A percentile compares a stretch with the other conserved stretches of the same genome.
Evolutionary conservation across 768 basidiomycete species (phyloP).

Genomic region (Serendipita sp.): DNA sequence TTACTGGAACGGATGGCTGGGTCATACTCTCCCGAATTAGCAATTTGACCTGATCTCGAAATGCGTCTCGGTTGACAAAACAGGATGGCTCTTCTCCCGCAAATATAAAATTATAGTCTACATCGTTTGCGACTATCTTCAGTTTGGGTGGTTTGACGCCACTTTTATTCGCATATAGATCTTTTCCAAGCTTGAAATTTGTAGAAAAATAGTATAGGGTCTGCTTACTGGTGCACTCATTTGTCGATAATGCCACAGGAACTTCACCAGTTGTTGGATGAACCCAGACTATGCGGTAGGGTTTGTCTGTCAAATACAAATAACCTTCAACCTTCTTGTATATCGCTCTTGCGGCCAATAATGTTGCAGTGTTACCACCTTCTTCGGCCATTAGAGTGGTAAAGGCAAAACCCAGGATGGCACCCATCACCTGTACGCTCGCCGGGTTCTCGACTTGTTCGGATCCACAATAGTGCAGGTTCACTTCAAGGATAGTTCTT

Average conservation of each 20-base stretch:
- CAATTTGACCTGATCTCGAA: slow-evolving; percentile 1
- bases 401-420: background rate
- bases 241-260: background rate
- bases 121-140: background rate
- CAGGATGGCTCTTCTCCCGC: background rate
- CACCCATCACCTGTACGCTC: background rate
- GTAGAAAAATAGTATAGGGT: background rate
- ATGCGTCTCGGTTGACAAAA: background rate
- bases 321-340: slow-evolving; percentile 4
- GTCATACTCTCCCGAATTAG: slow-evolving; percentile 4
- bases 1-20: background rate
- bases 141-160: background rate
- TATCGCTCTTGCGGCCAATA: background rate
- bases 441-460: too few relatives aligned
- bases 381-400: background rate
- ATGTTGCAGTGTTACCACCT: background rate
- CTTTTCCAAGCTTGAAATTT: background rate
- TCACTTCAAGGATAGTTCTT: too few relatives aligned
- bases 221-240: background rate
- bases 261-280: background rate
- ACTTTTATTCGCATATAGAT: background rate
- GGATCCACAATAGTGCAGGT: too few relatives aligned
- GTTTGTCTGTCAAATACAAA: background rate
- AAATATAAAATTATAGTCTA: background rate
- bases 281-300: background rate